Conservation (phyloP, 2,329 filamentous ascomycete genomes). For the Alternaria brassicae region DNA sequence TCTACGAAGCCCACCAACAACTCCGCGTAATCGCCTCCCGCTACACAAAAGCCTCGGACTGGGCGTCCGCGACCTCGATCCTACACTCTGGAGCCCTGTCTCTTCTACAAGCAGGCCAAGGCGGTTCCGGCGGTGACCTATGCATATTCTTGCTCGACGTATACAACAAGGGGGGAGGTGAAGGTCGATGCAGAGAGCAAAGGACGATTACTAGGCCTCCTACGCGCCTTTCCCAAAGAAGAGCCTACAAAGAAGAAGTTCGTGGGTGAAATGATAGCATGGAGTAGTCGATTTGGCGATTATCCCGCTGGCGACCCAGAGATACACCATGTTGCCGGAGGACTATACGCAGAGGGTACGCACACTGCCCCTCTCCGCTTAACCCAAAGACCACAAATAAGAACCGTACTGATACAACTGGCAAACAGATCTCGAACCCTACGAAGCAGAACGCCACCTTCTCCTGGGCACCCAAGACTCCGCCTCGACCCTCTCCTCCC, state of each 20-base stretch:
- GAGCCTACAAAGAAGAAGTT: conserved; percentile 95
- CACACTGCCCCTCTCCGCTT: too few species aligned
- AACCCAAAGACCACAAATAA: neutral
- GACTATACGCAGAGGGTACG: conserved; percentile 79
- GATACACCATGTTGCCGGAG: conserved; percentile 89
- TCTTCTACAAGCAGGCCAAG: conserved; percentile 89
- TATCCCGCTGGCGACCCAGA: conserved; percentile 93
- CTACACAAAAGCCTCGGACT: conserved; percentile 88
- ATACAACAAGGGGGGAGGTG: conserved; percentile 85
- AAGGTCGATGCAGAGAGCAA: conserved; percentile 77
- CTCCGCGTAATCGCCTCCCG: conserved; percentile 93
- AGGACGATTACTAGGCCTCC: conserved; percentile 75
- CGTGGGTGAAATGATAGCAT: conserved; percentile 84
- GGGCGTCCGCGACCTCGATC: conserved; percentile 83
- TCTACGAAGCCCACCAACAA: conserved; percentile 98
- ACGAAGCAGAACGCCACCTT: conserved; percentile 92
- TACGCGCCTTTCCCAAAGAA: conserved; percentile 79
- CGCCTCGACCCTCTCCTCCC: conserved; percentile 75
- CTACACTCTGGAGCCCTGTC: conserved; percentile 83
- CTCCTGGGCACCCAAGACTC: conserved; percentile 89
- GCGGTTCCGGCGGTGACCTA: conserved; percentile 89
- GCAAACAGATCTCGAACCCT: conserved; percentile 78
- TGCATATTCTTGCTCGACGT: conserved; percentile 88
- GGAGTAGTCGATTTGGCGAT: conserved; percentile 85
- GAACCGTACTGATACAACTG: neutral